These are phyloP conservation scores for Termitomyces heimii DNA, from an alignment of 768 basidiomycete genomes.

Conservation along the genomic window DNA sequence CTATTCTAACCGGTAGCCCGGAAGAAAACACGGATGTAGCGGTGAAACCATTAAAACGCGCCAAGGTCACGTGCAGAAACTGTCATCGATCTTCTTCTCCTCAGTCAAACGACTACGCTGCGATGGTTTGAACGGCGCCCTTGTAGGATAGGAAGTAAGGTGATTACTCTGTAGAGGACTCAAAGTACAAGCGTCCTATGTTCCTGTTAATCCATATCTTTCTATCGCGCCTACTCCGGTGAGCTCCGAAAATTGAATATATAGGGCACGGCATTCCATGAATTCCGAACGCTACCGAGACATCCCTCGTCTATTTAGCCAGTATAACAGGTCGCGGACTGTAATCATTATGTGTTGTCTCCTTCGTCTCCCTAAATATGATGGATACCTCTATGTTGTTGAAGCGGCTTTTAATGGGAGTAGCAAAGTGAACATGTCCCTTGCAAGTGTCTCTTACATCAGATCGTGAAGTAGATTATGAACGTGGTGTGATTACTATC, in stretches of 20 bases:
- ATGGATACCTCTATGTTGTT: no score
- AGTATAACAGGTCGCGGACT: background rate
- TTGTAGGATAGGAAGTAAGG: no score
- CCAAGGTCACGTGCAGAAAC: background rate
- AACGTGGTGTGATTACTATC: no score
- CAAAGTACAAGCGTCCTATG: background rate
- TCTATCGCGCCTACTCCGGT: background rate
- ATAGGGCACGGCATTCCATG: background rate
- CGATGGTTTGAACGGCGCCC: no score
- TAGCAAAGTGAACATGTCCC: no score
- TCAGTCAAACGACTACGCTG: no score
- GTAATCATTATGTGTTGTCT: background rate
- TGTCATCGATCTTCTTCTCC: no score
- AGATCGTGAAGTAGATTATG: no score
- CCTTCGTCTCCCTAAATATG: no score
- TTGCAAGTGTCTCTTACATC: no score
- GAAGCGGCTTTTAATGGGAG: no score
- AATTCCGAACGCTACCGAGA: background rate
- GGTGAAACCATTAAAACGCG: background rate
- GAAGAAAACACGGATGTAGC: background rate
- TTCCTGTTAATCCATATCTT: background rate
- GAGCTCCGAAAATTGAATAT: background rate
- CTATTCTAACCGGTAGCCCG: conserved; percentile 1
- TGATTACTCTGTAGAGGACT: background rate
- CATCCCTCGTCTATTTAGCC: background rate